Base-by-base conservation (phyloP, 441 rosid species). In the Euphorbia celastroides region DNA sequence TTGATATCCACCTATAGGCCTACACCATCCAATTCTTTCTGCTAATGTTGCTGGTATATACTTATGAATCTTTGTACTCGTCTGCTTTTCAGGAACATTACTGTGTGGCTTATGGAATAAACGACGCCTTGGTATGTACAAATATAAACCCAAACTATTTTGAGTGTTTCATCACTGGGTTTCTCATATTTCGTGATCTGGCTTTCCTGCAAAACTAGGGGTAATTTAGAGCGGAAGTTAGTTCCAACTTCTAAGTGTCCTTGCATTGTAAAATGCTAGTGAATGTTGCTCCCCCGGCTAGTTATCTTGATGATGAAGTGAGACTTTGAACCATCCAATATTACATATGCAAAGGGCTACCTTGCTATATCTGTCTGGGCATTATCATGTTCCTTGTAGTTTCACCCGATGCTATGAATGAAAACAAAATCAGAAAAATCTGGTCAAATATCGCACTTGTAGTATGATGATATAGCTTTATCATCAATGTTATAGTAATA, bases 101-200 rank as follows among this genome's bases (percentile, higher is more conserved):
- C 77, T 94, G 98, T 50, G 94, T 92, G 67, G 79, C 91, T 32
- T 82, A 79, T 76, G 97, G 94, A 63, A 84, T 94, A 75, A 88
- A 88, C 75, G 98, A 94, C 72, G 77, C 84, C 58, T 79, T 84
- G 98, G 96, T 89, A 86, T 36, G 90, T 72, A 44, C 14, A 56
- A 61, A 54, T 41, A 23, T 19, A 25, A 60, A 25, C 57, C 59
- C 32, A 67, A 59, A 11, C 23, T n/a, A 11, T 42, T 59, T 60
- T 48, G 7, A 2, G 32, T 70, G 52, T 51, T 50, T 27, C 38
- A 34, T 63, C 59, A 16, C 19, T n/a, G 1, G 16, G 14, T 34
- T 38, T 70, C 48, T 19, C 50, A 19, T 58, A 64, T 55, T 42
- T 62, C 48, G 7, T 0, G 25, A 60, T 67, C 48, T 56, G 26